Conservation (phyloP, 352 stramenopile species). For the Phytophthora capsici region DNA sequence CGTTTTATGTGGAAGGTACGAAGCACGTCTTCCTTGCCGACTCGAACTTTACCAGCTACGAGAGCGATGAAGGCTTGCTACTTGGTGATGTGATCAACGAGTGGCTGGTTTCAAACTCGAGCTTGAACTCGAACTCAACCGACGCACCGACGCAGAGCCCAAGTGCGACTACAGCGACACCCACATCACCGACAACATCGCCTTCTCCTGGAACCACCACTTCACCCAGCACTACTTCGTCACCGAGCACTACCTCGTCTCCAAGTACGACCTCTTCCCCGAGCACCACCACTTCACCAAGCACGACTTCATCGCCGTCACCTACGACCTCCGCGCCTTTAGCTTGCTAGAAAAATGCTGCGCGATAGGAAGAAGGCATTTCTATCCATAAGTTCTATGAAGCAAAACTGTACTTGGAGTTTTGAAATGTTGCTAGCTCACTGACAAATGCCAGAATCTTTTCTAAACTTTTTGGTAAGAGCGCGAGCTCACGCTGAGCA, state of each 20-base stretch:
- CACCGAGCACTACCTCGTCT: conserved; percentile 6
- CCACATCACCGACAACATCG: not conserved
- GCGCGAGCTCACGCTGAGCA: too few species aligned
- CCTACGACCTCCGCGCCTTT: conserved; percentile 13
- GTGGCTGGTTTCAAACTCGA: conserved; percentile 39
- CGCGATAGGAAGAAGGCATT: not conserved
- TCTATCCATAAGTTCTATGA: too few species aligned
- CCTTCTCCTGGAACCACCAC: conserved; percentile 1
- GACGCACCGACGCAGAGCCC: conserved; percentile 5
- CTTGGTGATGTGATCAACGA: conserved; percentile 40
- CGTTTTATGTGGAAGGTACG: conserved; percentile 38
- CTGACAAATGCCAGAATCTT: too few species aligned
- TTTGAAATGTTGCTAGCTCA: not conserved
- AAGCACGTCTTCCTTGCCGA: conserved; percentile 38
- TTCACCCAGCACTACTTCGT: not conserved
- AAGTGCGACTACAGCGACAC: not conserved
- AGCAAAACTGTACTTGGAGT: too few species aligned
- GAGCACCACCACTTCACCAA: not conserved
- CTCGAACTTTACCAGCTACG: conserved; percentile 34
- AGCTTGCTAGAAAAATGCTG: conserved; percentile 13
- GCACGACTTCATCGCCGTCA: conserved; percentile 1
- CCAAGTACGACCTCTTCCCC: conserved; percentile 4
- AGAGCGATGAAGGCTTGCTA: conserved; percentile 32
- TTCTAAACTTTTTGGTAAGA: too few species aligned
- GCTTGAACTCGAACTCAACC: conserved; percentile 27